Evolutionary conservation across 768 basidiomycete genomes (phyloP).

Genomic region (Suillus luteus): DNA sequence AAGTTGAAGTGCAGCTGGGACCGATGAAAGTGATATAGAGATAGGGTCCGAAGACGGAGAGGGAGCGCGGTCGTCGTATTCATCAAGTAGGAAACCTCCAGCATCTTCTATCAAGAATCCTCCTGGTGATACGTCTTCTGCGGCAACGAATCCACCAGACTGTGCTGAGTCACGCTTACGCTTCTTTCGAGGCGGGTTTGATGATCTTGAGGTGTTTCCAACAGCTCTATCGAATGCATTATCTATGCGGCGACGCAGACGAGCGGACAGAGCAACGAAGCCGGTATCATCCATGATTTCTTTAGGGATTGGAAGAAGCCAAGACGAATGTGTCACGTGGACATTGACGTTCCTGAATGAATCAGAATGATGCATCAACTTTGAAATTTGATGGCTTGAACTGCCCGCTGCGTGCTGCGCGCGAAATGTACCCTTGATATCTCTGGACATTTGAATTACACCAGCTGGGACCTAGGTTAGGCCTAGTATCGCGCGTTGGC

Average conservation of each 20-base stretch:
- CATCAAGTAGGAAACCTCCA: constrained; percentile 36
- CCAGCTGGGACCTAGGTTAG: not conserved
- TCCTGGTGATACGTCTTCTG: constrained; percentile 23
- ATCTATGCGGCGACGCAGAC: constrained; percentile 51
- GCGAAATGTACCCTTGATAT: not conserved
- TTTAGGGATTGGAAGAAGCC: not conserved
- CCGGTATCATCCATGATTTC: constrained; percentile 23
- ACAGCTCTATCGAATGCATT: constrained; percentile 45
- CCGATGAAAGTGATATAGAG: constrained; percentile 51
- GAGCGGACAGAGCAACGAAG: constrained; percentile 44
- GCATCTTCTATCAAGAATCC: constrained; percentile 38
- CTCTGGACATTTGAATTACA: not conserved
- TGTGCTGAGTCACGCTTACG: constrained; percentile 6
- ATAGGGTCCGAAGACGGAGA: constrained; percentile 16
- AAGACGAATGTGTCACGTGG: not conserved
- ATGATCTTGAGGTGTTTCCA: constrained; percentile 10
- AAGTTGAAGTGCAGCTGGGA: constrained; percentile 62
- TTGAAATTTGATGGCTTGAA: too few relatives aligned
- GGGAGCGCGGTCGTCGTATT: constrained; percentile 19
- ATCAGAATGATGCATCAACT: too few relatives aligned
- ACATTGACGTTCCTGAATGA: not conserved
- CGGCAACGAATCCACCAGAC: constrained; percentile 18
- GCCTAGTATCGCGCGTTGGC: not conserved
- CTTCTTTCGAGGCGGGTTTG: constrained; percentile 5
- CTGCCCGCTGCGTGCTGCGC: too few relatives aligned